These are phyloP conservation scores for Xylaria cubensis DNA, from an alignment of 495 filamentous ascomycete species.

Conservation along the genomic window DNA sequence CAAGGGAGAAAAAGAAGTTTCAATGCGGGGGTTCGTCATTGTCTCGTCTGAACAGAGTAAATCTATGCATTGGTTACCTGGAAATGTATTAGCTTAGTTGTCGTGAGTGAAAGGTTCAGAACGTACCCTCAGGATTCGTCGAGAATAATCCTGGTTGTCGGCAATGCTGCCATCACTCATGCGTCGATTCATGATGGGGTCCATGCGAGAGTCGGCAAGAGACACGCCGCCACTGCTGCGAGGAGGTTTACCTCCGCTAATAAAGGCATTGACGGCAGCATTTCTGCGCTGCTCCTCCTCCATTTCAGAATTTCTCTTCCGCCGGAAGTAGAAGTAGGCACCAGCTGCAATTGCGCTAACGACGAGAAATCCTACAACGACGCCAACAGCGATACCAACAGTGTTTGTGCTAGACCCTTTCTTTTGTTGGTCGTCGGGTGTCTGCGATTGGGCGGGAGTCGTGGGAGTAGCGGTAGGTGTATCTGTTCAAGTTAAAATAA, in stretches of 20 bases:
- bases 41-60: slow-evolving; percentile 46
- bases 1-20: slow-evolving; percentile 45
- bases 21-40: slow-evolving; percentile 57
- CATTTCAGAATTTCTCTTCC: slow-evolving; percentile 71
- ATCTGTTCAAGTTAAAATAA: slow-evolving; percentile 13
- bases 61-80: slow-evolving; percentile 66
- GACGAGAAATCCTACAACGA: slow-evolving; percentile 82
- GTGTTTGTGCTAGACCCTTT: slow-evolving; percentile 37
- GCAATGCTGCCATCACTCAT: slow-evolving; percentile 97
- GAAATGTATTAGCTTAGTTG: slow-evolving; percentile 34
- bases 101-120: not conserved
- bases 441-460: not conserved
- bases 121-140: slow-evolving; percentile 89
- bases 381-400: slow-evolving; percentile 85
- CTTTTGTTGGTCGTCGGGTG: not conserved
- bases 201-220: slow-evolving; percentile 82
- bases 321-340: slow-evolving; percentile 76
- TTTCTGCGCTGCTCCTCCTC: slow-evolving; percentile 83
- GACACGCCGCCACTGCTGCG: slow-evolving; percentile 63
- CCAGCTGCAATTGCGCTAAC: slow-evolving; percentile 69
- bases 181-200: slow-evolving; percentile 87
- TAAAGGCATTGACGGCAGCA: slow-evolving; percentile 71
- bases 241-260: slow-evolving; percentile 62
- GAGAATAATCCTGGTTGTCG: slow-evolving; percentile 96
- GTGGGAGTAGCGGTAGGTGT: not conserved